Evolutionary conservation across 805 yeast species (phyloP), one percentile per base, ranked within the genome.

Genomic region (Candida sanyiensis): DNA sequence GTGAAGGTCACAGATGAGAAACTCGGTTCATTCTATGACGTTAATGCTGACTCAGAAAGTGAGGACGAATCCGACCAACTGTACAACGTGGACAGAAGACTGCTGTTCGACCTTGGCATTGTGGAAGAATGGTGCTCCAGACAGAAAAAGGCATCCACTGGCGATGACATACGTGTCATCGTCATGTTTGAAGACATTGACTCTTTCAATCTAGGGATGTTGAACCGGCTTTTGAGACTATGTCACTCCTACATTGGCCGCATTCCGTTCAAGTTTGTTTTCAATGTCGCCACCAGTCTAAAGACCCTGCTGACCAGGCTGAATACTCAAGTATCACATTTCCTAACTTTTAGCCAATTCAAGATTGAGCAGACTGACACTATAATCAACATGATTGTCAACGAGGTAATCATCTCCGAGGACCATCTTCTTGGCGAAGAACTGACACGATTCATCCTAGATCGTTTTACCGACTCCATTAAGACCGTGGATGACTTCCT

Each of bases 131-230:
- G 58, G 58, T 49, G 53, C 33, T 20, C 37, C 6, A 30, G 33
- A 5, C 31, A 37, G 7, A 39, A 40, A 35, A 24, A 31, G 11
- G 12, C 6, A 2, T 35, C 35, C 6, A 39, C 28, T 2, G 30
- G 18, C 1, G 24, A 20, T 9, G 46, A 46, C 26, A 29, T 47
- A 3, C 43, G 55, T 22, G 33, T 55, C 6, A 40, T 52, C 3
- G 18, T 55, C 8, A 38, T 54, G 1, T 43, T 55, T 22, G 56
- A 55, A 29, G 59, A 55, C 33, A 36, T 49, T 15, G 58, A 55
- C 24, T 52, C 57, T 1, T 51, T 54, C 35, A 48, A 48, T 27
- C 25, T 48, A 3, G 8, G 39, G 1, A 22, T 49, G 13, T 27
- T 55, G n/a, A 51, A 52, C 33, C 42, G 42, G 12, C 25, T 54